Base-by-base conservation (phyloP, 768 basidiomycete genomes). In the Postia placenta region DNA sequence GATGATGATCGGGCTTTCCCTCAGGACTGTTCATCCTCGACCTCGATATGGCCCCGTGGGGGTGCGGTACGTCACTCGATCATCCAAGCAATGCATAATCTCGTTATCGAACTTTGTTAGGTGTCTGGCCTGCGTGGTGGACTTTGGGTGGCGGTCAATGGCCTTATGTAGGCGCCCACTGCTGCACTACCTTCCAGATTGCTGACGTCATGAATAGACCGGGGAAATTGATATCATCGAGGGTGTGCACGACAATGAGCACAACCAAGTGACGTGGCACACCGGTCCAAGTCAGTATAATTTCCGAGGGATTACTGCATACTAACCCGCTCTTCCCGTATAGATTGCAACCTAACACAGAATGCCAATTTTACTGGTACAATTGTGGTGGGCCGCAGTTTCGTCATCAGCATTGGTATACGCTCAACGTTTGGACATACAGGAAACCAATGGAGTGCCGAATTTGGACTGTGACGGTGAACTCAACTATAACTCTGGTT, bases 111-210 rank as follows among this genome's bases (percentile, higher is more conserved):
- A n/a, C 33, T 43, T 49, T 25, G 44, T 11, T 36, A 87, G 85
- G 77, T 56, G 79, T 84, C 19, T 92, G 92, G 91, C 90, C 89
- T 37, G 85, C 87, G 4, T 89, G 83, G 64, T 89, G 87, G 87
- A 82, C 78, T 6, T 60, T 81, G 23, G 84, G 83, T 40, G 63
- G 60, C 51, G 80, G 74, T 1, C 49, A 62, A 42, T 89, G 87
- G 86, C 87, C 86, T 28, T 65, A 59, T 49, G 86, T 55, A 52
- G 81, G 68, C 39, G 37, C 48, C 27, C 2, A 22, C 15, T 23
- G 46, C 49, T 24, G 19, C 38, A 27, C 42, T 11, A 14, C 46
- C 19, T 27, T 37, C 30, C 23, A 26, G 27, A 17, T 42, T 17
- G 37, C 45, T 25, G 47, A 41, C 15, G 4, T 15, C 5, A 1